Conservation (phyloP, 169 alveolate species). For the Plasmodium gallinaceum region DNA sequence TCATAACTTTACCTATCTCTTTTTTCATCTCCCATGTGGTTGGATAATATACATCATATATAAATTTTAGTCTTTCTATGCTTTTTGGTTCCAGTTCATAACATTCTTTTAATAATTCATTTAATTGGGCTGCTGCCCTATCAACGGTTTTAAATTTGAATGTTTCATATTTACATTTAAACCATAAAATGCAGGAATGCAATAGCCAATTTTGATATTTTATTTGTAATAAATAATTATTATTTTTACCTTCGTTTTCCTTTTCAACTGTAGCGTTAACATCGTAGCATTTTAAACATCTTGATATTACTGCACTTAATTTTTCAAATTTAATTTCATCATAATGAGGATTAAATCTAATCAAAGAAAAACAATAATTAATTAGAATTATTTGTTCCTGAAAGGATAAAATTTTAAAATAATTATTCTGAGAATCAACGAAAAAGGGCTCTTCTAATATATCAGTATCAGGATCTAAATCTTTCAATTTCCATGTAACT, state of each 20-base stretch:
- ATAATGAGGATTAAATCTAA: conserved; percentile 78
- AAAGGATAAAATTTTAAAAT: conserved; percentile 55
- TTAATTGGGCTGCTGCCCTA: conserved; percentile 84
- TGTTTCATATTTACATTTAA: conserved; percentile 83
- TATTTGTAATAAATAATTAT: conserved; percentile 45
- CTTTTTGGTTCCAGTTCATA: conserved; percentile 58
- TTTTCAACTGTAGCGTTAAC: conserved; percentile 1
- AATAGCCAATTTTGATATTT: conserved; percentile 78
- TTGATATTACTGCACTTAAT: conserved; percentile 81
- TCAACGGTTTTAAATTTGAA: conserved; percentile 81
- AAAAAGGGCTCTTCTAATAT: conserved; percentile 84
- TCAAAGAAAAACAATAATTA: conserved; percentile 76
- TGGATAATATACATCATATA: conserved; percentile 83
- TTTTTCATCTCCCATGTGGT: conserved; percentile 83
- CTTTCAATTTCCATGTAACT: conserved; percentile 73
- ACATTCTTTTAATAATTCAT: conserved; percentile 79
- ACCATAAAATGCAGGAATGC: conserved; percentile 82
- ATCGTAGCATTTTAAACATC: conserved; percentile 77
- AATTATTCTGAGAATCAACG: conserved; percentile 77
- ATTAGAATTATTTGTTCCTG: conserved; percentile 82
- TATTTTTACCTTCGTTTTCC: neutral
- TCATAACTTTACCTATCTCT: conserved; percentile 81
- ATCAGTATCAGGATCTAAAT: conserved; percentile 83
- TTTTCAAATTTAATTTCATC: conserved; percentile 84
- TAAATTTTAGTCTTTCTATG: conserved; percentile 77